phyloP scores from a whole-genome alignment of 495 filamentous ascomycete genomes.

The Xylaria venustula region DNA sequence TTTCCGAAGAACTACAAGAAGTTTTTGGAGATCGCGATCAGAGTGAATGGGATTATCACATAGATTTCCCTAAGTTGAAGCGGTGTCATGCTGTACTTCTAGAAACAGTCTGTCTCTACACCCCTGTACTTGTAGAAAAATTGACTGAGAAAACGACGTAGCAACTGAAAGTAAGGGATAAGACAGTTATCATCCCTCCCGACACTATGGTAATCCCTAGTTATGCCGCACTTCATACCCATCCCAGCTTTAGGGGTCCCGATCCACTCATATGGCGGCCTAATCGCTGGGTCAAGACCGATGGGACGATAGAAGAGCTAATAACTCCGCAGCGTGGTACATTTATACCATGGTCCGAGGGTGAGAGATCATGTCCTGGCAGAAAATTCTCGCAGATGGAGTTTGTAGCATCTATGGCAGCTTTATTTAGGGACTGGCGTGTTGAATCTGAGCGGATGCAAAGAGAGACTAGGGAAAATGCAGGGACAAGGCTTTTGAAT shows the following conservation, averaged over 20 bases:
- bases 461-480: background rate
- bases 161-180: background rate
- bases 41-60: slow-evolving; percentile 38
- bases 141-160: slow-evolving; percentile 16
- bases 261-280: background rate
- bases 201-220: background rate
- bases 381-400: slow-evolving; percentile 53
- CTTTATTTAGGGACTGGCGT: slow-evolving; percentile 36
- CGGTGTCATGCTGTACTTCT: slow-evolving; percentile 47
- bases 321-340: slow-evolving; percentile 23
- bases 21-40: slow-evolving; percentile 19
- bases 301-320: background rate
- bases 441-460: slow-evolving; percentile 18
- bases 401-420: slow-evolving; percentile 47
- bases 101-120: slow-evolving; percentile 52
- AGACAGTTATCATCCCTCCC: background rate
- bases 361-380: slow-evolving; percentile 46
- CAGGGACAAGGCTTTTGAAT: background rate
- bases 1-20: slow-evolving; percentile 21
- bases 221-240: background rate
- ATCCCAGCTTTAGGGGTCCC: background rate
- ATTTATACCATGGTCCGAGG: slow-evolving; percentile 49
- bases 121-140: slow-evolving; percentile 42
- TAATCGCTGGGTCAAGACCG: background rate
- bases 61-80: slow-evolving; percentile 39